Evolutionary conservation across 306 rosid species (phyloP), one percentile per base, ranked within the genome.

Genomic region (Cicer bijugum): DNA sequence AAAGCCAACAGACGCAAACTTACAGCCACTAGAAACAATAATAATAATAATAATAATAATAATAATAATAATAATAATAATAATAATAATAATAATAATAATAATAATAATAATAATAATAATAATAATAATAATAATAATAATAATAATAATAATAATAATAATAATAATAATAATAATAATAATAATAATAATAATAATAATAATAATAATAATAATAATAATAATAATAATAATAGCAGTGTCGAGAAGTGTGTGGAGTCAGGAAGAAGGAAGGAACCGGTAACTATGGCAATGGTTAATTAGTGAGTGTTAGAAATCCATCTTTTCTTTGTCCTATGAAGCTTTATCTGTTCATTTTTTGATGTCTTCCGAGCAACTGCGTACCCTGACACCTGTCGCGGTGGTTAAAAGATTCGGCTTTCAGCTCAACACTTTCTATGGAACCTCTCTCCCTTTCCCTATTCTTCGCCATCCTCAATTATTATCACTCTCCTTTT

Each of bases 351-450:
- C 4, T 28, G 33, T 28, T 28, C 35, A 0, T 28, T 28, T 28
- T 28, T 28, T 28, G 35, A 28, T 80, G 86, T 65, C 84, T 52
- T 28, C 35, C 35, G 5, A 28, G 9, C 77, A 85, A 72, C 69
- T 75, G 42, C 73, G 7, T 35, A 44, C 39, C 17, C 44, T 9
- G 3, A 9, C 48, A n/a, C 52, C 16, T 9, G 15, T 8, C 0
- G 0, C 48, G 0, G 48, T 9, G 38, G 10, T 73, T 66, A n/a
- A 7, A 6, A 56, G 9, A 42, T 12, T 44, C 56, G 19, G 28
- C 74, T 68, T 50, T 71, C 43, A 56, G 8, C 53, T 50, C 0
- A 52, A 61, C 15, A 19, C 53, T 56, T 63, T 71, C 45, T 38
- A 66, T 33, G 15, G 12, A 5, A 59, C 79, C 9, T 37, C 16